Base-by-base conservation (phyloP, 2,329 filamentous ascomycete genomes). In the Chaetoscypha palmicola region DNA sequence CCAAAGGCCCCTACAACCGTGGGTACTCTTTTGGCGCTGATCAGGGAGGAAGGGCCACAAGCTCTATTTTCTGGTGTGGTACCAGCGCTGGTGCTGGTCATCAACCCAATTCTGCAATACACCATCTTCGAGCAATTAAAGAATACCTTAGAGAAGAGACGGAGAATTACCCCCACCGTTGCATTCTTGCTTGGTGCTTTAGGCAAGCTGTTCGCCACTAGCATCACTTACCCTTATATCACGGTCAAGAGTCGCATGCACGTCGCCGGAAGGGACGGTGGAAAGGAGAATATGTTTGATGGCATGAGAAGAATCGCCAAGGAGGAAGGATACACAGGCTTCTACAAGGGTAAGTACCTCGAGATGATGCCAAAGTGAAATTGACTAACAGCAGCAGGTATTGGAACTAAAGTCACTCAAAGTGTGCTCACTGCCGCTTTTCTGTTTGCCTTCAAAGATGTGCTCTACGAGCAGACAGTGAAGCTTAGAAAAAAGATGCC, bases 91-190 rank as follows among this genome's bases (percentile, higher is more conserved):
- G 81, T 98, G 54, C 74, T 98, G 52, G 92, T 98, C 60, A 89
- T 96, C 70, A 98, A 98, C 71, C 92, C 92, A 3, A 98, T 98
- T 55, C 72, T 98, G 52, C 92, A 98, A 70, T 98, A 98, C 68
- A 98, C 92, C 12, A 84, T 98, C 44, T 98, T 97, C 59, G 92
- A 98, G 74, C 91, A 98, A 72, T 72, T 97, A 70, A 97, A 96
- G 78, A 95, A 97, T 64, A 60, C 75, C 20, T 68, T 96, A 45
- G 91, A 96, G 76, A 85, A 77, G 64, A 74, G 76, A 52, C 64
- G 58, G 49, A 80, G 83, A 56, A 77, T 97, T 45, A 94, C 87
- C 0, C 88, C 91, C 1, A 83, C 79, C 43, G 79, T 94, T 55
- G 89, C 88, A 38, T 98, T 98, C 66, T 78, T 92, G 61, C 74